Conservation (phyloP, 371 early-diverging fungal genomes). For the Apophysomyces ossiformis region DNA sequence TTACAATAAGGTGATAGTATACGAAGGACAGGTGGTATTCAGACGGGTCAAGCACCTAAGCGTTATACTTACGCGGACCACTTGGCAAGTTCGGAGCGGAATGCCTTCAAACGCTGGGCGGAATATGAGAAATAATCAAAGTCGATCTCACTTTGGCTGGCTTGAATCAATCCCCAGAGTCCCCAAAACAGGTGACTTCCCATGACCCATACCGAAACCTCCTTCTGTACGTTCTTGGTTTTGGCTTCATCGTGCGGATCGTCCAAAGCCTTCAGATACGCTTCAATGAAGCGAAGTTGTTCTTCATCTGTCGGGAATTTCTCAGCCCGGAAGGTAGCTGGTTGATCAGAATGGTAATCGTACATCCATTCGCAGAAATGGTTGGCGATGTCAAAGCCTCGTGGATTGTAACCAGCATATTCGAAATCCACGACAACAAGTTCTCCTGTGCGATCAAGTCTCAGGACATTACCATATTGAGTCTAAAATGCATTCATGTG, state of each 20-base stretch:
- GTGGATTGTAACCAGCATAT: constrained; percentile 85
- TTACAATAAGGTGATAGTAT: neutral
- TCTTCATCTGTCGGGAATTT: constrained; percentile 65
- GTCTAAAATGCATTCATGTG: constrained; percentile 35
- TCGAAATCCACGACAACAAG: constrained; percentile 84
- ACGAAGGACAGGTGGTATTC: neutral
- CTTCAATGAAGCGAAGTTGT: constrained; percentile 61
- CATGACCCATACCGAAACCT: constrained; percentile 58
- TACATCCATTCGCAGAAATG: constrained; percentile 93
- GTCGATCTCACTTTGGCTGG: constrained; percentile 77
- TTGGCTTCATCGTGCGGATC: constrained; percentile 7
- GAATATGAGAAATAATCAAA: constrained; percentile 82
- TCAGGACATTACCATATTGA: constrained; percentile 86
- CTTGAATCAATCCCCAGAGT: constrained; percentile 85
- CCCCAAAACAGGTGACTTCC: constrained; percentile 82
- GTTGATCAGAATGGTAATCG: constrained; percentile 68
- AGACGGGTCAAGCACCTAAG: neutral
- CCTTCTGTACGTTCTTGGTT: constrained; percentile 29
- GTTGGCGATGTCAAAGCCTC: constrained; percentile 86
- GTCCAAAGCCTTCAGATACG: constrained; percentile 60
- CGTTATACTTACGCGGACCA: neutral
- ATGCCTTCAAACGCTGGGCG: constrained; percentile 60
- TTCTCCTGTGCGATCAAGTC: constrained; percentile 54
- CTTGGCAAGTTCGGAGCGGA: constrained; percentile 25
- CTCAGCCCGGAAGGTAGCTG: constrained; percentile 52